Percentiles rank a stretch among this genome's conserved stretches.
Evolutionary conservation across 345 rosid genomes (phyloP).

Genomic region (Salix caprea): DNA sequence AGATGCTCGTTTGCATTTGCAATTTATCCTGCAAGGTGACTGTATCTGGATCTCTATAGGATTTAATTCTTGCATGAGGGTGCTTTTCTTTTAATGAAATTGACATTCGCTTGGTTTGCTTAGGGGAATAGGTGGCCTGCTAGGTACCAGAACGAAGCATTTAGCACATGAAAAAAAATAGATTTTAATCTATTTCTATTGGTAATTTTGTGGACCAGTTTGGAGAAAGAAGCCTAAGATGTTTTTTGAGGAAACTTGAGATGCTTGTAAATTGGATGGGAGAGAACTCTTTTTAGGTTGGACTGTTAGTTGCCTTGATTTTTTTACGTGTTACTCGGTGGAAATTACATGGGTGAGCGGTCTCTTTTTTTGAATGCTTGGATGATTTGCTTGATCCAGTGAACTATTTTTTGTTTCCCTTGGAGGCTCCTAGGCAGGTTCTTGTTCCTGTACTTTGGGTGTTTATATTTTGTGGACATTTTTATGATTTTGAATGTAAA

Average conservation of each 20-base stretch:
- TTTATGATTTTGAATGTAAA: background rate
- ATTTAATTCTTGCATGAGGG: too few relatives aligned
- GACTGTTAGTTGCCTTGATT: background rate
- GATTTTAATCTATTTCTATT: background rate
- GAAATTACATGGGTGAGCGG: background rate
- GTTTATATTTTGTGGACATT: background rate
- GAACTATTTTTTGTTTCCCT: background rate
- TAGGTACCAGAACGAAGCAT: background rate
- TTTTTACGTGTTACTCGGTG: background rate
- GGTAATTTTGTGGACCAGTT: background rate
- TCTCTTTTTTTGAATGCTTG: background rate
- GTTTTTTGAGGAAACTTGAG: background rate
- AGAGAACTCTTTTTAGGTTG: background rate
- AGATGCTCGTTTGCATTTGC: background rate
- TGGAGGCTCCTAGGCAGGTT: background rate
- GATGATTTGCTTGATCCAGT: background rate
- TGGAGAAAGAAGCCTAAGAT: background rate
- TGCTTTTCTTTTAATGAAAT: too few relatives aligned
- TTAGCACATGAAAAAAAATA: background rate
- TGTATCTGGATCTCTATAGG: background rate
- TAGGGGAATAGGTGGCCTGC: background rate
- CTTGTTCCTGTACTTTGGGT: background rate
- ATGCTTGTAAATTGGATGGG: background rate
- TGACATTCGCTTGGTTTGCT: background rate
- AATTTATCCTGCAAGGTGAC: background rate